Conservation (phyloP, 345 rosid genomes). For the Raphanus sativus region DNA sequence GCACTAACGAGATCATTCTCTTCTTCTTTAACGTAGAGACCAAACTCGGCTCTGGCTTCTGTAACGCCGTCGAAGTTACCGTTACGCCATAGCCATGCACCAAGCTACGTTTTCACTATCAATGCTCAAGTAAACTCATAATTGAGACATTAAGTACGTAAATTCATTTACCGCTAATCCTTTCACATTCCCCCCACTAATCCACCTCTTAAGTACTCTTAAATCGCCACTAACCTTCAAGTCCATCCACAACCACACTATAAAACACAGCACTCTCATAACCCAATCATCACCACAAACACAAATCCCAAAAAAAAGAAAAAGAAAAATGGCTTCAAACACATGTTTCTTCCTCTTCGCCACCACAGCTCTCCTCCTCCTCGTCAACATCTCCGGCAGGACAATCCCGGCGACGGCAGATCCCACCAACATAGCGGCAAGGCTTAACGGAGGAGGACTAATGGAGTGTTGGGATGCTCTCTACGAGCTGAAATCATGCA, state of each 20-base stretch:
- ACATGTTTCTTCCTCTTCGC: slow-evolving; percentile 21
- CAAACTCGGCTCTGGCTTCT: too few species aligned
- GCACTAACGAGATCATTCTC: too few species aligned
- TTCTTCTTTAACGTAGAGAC: too few species aligned
- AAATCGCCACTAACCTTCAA: background rate
- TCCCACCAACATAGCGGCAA: slow-evolving; percentile 25
- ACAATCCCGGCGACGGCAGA: background rate
- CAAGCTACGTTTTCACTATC: slow-evolving; percentile 2
- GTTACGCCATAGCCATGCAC: slow-evolving; percentile 12
- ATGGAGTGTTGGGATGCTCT: slow-evolving; percentile 68
- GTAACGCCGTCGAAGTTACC: background rate
- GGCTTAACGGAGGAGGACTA: slow-evolving; percentile 42
- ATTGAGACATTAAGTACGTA: background rate
- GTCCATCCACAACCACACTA: slow-evolving; percentile 2
- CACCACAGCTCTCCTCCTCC: slow-evolving; percentile 13
- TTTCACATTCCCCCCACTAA: slow-evolving; percentile 24
- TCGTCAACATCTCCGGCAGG: slow-evolving; percentile 14
- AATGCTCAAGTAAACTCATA: background rate
- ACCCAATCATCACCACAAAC: background rate
- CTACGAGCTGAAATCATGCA: slow-evolving; percentile 60
- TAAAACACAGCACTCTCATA: background rate
- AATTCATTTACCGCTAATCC: background rate
- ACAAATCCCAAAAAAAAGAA: background rate
- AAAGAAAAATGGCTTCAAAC: slow-evolving; percentile 21
- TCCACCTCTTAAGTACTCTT: slow-evolving; percentile 1